Percentiles rank a stretch among this genome's conserved stretches.
These are phyloP conservation scores for Aureobasidium zeae DNA, from an alignment of 2,329 filamentous ascomycete species.

Conservation along the genomic window DNA sequence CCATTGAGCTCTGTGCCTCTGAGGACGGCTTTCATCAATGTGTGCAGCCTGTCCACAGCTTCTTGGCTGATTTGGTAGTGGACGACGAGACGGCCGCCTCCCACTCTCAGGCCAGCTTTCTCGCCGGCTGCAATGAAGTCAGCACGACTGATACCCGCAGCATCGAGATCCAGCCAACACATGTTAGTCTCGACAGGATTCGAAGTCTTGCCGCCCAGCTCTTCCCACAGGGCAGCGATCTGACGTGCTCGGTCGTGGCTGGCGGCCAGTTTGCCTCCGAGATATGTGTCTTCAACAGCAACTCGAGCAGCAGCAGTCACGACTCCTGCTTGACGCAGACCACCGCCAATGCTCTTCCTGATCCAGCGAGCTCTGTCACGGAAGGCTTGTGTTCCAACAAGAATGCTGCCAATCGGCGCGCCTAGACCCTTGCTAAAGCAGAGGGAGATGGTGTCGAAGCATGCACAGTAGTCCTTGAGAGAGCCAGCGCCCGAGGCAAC, in stretches of 20 bases:
- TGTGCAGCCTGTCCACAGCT: slow-evolving; percentile 48
- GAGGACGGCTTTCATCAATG: slow-evolving; percentile 41
- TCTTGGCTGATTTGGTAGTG: slow-evolving; percentile 66
- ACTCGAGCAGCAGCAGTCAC: slow-evolving; percentile 66
- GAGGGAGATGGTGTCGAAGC: slow-evolving; percentile 66
- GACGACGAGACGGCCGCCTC: slow-evolving; percentile 53
- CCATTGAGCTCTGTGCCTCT: slow-evolving; percentile 23
- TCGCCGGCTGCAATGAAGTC: slow-evolving; percentile 47
- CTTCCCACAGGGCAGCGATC: slow-evolving; percentile 58
- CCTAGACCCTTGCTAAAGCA: slow-evolving; percentile 79
- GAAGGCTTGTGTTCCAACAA: slow-evolving; percentile 51
- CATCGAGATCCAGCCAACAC: slow-evolving; percentile 70
- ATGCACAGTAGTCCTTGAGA: slow-evolving; percentile 55
- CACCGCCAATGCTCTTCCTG: slow-evolving; percentile 72
- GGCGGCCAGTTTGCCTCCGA: slow-evolving; percentile 52
- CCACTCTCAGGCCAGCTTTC: slow-evolving; percentile 48
- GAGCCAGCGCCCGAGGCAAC: slow-evolving; percentile 60
- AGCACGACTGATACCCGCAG: slow-evolving; percentile 44
- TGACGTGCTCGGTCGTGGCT: slow-evolving; percentile 55
- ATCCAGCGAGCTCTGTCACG: slow-evolving; percentile 65
- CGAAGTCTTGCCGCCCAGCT: slow-evolving; percentile 57
- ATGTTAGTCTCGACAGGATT: slow-evolving; percentile 82
- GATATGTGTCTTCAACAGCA: slow-evolving; percentile 70
- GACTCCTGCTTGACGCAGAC: slow-evolving; percentile 66
- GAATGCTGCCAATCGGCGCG: slow-evolving; percentile 67